These are phyloP conservation scores for Candida sanyaensis DNA, from an alignment of 1,139 yeast species.

Conservation along the genomic window DNA sequence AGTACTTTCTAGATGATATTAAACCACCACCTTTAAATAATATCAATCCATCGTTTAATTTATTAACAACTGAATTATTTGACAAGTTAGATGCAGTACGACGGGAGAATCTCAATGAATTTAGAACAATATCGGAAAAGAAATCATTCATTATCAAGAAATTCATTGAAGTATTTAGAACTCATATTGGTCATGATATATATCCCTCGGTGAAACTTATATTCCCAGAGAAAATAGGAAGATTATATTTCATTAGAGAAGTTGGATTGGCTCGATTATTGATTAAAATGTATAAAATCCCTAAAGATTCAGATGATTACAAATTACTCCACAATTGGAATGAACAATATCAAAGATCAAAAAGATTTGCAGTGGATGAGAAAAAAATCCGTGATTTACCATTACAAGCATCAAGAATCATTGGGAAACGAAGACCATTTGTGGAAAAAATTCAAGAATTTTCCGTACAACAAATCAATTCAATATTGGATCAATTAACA, in stretches of 20 bases:
- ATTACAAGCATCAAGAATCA: slow-evolving; percentile 45
- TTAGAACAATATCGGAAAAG: slow-evolving; percentile 28
- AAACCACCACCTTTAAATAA: slow-evolving; percentile 19
- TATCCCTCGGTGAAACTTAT: slow-evolving; percentile 67
- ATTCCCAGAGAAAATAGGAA: slow-evolving; percentile 60
- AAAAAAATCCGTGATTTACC: slow-evolving; percentile 46
- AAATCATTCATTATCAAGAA: slow-evolving; percentile 34
- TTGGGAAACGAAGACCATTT: slow-evolving; percentile 46
- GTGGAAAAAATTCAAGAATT: slow-evolving; percentile 45
- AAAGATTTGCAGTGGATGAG: slow-evolving; percentile 15
- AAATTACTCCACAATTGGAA: slow-evolving; percentile 41
- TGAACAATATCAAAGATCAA: slow-evolving; percentile 31
- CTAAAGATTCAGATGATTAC: slow-evolving; percentile 37
- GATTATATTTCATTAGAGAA: slow-evolving; percentile 58
- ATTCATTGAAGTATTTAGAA: slow-evolving; percentile 64
- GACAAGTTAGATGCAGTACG: slow-evolving; percentile 33
- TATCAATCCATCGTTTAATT: slow-evolving; percentile 29
- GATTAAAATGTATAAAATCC: slow-evolving; percentile 34
- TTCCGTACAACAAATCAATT: slow-evolving; percentile 61
- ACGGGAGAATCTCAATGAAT: slow-evolving; percentile 27
- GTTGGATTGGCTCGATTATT: slow-evolving; percentile 48
- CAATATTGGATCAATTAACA: slow-evolving; percentile 46
- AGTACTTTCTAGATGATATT: slow-evolving; percentile 14
- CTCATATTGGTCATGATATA: slow-evolving; percentile 68
- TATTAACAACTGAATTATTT: slow-evolving; percentile 34